phyloP scores from a whole-genome alignment of 1,284 basidiomycete species.

The Phlebopus sp. region DNA sequence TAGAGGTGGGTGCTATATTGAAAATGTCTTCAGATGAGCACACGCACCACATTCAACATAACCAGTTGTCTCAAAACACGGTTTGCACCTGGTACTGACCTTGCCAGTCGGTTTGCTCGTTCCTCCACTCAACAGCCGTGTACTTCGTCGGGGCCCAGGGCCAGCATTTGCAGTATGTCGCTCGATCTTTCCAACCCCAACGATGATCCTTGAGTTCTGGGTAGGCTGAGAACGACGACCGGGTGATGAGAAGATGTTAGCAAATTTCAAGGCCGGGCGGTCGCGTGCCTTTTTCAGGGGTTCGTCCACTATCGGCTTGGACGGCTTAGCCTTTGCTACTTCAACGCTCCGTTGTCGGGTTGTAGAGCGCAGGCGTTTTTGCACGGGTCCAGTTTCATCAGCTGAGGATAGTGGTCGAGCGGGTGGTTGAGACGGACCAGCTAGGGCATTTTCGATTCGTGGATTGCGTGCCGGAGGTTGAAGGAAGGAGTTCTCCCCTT shows the following conservation, averaged over 20 bases:
- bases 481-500: constrained; percentile 58
- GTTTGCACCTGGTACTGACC: constrained; percentile 21
- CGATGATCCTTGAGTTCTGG: constrained; percentile 52
- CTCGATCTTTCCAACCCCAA: constrained; percentile 48
- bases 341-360: constrained; percentile 52
- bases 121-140: constrained; percentile 57
- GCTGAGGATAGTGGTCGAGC: constrained; percentile 72
- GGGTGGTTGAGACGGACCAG: constrained; percentile 42
- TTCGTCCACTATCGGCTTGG: constrained; percentile 60
- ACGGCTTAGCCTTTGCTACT: constrained; percentile 42
- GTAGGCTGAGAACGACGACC: constrained; percentile 69
- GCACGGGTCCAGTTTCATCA: constrained; percentile 73
- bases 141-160: constrained; percentile 60
- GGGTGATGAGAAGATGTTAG: constrained; percentile 79
- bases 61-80: neutral
- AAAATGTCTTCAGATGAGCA: constrained; percentile 12
- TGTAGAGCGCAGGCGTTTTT: constrained; percentile 69
- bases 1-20: constrained; percentile 40
- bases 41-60: neutral
- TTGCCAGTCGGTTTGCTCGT: constrained; percentile 47
- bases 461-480: constrained; percentile 42
- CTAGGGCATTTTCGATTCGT: constrained; percentile 34
- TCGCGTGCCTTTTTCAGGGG: constrained; percentile 80
- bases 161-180: constrained; percentile 40
- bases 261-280: constrained; percentile 74